Percentiles rank a stretch among this genome's conserved stretches.
phyloP scores from a whole-genome alignment of 2,329 filamentous ascomycete genomes.

The Sporothrix curviconia region DNA sequence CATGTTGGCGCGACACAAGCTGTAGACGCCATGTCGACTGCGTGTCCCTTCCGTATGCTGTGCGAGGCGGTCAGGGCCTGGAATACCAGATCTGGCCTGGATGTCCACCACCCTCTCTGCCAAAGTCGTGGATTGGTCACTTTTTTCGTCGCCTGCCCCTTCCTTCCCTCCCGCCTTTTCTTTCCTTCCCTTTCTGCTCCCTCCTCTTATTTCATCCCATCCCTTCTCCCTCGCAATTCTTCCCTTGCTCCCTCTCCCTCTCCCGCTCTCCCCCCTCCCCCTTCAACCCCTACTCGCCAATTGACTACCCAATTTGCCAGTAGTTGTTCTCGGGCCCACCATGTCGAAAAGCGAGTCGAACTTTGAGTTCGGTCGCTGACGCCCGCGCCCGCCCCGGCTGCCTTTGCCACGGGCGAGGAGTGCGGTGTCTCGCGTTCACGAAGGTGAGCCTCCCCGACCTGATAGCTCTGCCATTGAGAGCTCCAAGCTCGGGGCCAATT shows the following conservation, averaged over 20 bases:
- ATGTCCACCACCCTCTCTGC: background rate
- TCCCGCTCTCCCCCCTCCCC: background rate
- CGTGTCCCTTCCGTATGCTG: background rate
- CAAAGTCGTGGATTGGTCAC: background rate
- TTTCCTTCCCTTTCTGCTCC: background rate
- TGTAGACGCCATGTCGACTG: background rate
- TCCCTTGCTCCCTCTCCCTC: background rate
- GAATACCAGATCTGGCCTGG: background rate
- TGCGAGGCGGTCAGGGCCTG: conserved; percentile 11
- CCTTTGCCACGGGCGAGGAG: conserved; percentile 45
- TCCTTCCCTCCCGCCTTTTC: background rate
- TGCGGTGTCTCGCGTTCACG: conserved; percentile 51
- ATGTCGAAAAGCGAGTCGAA: conserved; percentile 47
- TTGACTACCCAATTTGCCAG: conserved; percentile 12
- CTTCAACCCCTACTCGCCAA: conserved; percentile 6
- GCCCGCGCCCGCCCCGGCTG: conserved; percentile 43
- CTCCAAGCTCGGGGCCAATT: background rate
- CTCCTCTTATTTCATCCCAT: too few relatives aligned
- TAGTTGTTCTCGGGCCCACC: conserved; percentile 25
- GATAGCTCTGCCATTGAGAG: too few relatives aligned
- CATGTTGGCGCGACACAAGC: background rate
- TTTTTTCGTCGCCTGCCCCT: background rate
- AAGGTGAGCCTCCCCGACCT: too few relatives aligned
- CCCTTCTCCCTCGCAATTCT: background rate
- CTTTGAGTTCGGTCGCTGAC: conserved; percentile 62